Evolutionary conservation across 805 yeast genomes (phyloP).

Genomic region (Candida coquimbonensis): DNA sequence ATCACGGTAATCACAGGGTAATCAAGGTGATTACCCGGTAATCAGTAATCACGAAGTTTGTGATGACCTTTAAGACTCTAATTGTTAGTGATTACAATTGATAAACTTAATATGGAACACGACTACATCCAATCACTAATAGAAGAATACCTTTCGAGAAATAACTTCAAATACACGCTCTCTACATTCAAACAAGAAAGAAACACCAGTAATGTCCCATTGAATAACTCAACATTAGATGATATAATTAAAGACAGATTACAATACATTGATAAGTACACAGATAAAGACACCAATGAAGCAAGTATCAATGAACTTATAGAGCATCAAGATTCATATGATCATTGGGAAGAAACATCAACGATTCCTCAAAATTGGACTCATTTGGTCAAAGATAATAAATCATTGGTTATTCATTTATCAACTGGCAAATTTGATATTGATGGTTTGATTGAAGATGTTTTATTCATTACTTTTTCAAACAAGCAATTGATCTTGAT

Average conservation of each 20-base stretch:
- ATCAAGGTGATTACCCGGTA: too few species aligned
- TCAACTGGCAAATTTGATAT: slow-evolving; percentile 17
- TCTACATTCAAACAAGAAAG: not conserved
- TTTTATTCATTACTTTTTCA: slow-evolving; percentile 12
- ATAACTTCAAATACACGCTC: slow-evolving; percentile 30
- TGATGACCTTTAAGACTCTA: too few species aligned
- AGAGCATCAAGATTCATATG: slow-evolving; percentile 5
- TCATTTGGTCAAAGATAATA: not conserved
- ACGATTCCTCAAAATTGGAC: not conserved
- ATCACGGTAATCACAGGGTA: too few species aligned
- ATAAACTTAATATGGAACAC: not conserved
- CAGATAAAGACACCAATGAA: not conserved
- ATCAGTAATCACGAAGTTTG: too few species aligned
- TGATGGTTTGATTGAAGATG: slow-evolving; percentile 7
- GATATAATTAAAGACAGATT: slow-evolving; percentile 34
- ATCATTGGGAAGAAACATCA: not conserved
- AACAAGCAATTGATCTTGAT: slow-evolving; percentile 14
- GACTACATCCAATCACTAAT: not conserved
- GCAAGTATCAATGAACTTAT: not conserved
- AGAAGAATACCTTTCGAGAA: not conserved
- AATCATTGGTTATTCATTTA: slow-evolving; percentile 17
- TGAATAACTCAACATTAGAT: slow-evolving; percentile 21
- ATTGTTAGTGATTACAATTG: not conserved
- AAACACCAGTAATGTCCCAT: not conserved
- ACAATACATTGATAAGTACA: slow-evolving; percentile 20